These are phyloP conservation scores for Madurella mycetomatis DNA, from an alignment of 2,329 filamentous ascomycete genomes.

Conservation along the genomic window DNA sequence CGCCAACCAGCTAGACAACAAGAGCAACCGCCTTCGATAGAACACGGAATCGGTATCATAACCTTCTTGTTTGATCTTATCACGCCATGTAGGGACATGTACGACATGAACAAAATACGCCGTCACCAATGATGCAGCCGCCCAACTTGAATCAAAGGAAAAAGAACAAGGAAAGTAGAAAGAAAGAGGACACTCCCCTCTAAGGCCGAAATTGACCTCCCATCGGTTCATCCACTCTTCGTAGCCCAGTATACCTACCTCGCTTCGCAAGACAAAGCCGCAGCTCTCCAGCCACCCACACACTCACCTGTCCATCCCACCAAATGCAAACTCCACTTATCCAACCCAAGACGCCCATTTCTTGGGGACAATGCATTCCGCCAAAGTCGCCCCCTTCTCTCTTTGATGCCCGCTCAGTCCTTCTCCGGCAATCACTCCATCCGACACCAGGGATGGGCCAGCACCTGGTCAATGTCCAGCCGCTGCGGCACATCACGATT, in stretches of 20 bases:
- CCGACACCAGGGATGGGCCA: slow-evolving; percentile 79
- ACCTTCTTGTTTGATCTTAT: not conserved
- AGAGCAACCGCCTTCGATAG: not conserved
- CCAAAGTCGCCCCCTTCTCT: not conserved
- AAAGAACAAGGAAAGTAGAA: not conserved
- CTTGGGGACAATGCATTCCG: too few species aligned
- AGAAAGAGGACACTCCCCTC: not conserved
- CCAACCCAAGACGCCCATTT: too few species aligned
- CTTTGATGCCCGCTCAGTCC: not conserved
- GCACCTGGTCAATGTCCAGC: slow-evolving; percentile 80
- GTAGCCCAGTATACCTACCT: not conserved
- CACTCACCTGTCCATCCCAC: too few species aligned
- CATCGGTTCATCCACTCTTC: not conserved
- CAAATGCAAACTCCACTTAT: too few species aligned
- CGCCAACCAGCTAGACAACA: not conserved
- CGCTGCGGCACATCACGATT: slow-evolving; percentile 80
- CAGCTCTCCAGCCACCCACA: too few species aligned
- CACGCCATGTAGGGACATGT: not conserved
- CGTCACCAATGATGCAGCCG: slow-evolving; percentile 10
- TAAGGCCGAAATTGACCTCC: not conserved
- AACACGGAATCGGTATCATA: not conserved
- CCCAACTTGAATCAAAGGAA: not conserved
- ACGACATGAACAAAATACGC: not conserved
- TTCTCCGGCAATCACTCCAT: slow-evolving; percentile 9
- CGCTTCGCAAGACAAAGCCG: too few species aligned